phyloP scores from a whole-genome alignment of 2,329 filamentous ascomycete genomes.

The Scedosporium dehoogii region DNA sequence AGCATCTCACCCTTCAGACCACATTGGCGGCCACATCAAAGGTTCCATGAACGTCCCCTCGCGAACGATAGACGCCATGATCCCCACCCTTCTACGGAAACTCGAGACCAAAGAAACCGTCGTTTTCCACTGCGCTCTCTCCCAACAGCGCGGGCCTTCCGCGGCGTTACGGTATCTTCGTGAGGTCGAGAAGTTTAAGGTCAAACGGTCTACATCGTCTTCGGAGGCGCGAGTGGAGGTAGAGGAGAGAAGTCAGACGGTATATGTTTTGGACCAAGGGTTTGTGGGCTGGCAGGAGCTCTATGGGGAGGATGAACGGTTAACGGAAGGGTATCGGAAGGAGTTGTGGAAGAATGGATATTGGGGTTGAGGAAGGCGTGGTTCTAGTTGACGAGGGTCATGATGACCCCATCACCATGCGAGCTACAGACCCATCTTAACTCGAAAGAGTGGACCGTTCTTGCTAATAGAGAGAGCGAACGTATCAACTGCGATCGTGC shows the following conservation, averaged over 20 bases:
- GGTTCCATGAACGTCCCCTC: slow-evolving; percentile 69
- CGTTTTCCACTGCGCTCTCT: slow-evolving; percentile 89
- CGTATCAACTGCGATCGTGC: no score
- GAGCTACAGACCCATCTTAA: no score
- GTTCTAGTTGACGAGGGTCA: neutral
- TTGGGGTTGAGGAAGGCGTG: slow-evolving; percentile 1
- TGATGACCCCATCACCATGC: no score
- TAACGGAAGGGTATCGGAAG: slow-evolving; percentile 78
- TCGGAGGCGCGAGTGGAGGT: slow-evolving; percentile 6
- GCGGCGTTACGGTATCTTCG: slow-evolving; percentile 74
- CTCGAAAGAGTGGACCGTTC: no score
- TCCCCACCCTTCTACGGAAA: slow-evolving; percentile 73
- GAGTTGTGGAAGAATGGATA: slow-evolving; percentile 57
- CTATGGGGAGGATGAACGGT: slow-evolving; percentile 63
- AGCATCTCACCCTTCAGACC: slow-evolving; percentile 42
- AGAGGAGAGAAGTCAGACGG: slow-evolving; percentile 46
- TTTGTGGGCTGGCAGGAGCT: slow-evolving; percentile 85
- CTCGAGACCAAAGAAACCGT: slow-evolving; percentile 71
- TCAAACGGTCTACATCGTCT: neutral
- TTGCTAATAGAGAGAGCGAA: no score
- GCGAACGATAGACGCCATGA: slow-evolving; percentile 59
- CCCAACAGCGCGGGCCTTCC: slow-evolving; percentile 78
- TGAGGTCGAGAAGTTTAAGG: slow-evolving; percentile 32
- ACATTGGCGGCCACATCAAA: slow-evolving; percentile 82
- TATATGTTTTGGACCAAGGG: slow-evolving; percentile 73